phyloP scores from a whole-genome alignment of 371 early-diverging fungal species.

The Mortierella sp. region DNA sequence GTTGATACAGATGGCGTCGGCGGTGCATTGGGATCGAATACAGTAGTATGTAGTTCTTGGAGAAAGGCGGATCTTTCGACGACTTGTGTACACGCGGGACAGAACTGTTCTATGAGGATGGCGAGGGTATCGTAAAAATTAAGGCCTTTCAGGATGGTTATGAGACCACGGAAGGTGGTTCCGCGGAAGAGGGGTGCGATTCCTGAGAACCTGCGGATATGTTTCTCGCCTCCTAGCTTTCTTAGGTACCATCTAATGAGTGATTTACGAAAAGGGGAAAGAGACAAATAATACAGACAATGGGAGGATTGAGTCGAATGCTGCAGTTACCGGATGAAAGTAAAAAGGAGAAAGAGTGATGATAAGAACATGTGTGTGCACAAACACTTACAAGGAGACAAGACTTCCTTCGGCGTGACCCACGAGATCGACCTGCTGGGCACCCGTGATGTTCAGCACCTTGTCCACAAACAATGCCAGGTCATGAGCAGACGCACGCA shows the following conservation, averaged over 20 bases:
- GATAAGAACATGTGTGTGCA: background rate
- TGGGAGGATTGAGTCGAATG: background rate
- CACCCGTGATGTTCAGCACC: constrained; percentile 21
- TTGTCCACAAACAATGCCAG: constrained; percentile 1
- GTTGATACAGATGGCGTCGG: background rate
- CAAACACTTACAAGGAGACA: constrained; percentile 6
- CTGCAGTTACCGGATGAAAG: background rate
- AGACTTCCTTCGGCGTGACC: constrained; percentile 13
- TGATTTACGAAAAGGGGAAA: background rate
- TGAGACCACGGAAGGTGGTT: constrained; percentile 6
- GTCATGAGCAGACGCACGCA: constrained; percentile 13
- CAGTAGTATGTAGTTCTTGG: background rate
- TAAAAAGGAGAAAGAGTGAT: background rate
- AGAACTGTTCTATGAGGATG: background rate
- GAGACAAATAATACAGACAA: background rate
- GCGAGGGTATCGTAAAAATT: constrained; percentile 3
- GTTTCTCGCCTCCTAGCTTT: background rate
- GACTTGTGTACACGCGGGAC: constrained; percentile 24
- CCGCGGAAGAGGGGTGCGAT: constrained; percentile 8
- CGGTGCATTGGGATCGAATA: background rate
- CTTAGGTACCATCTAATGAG: constrained; percentile 2
- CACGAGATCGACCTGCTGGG: constrained; percentile 16
- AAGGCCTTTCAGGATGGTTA: constrained; percentile 12
- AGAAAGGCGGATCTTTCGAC: constrained; percentile 16
- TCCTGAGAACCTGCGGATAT: background rate